These are phyloP conservation scores for Aspergillus quadricinctus DNA, from an alignment of 2,329 filamentous ascomycete genomes.

Conservation along the genomic window DNA sequence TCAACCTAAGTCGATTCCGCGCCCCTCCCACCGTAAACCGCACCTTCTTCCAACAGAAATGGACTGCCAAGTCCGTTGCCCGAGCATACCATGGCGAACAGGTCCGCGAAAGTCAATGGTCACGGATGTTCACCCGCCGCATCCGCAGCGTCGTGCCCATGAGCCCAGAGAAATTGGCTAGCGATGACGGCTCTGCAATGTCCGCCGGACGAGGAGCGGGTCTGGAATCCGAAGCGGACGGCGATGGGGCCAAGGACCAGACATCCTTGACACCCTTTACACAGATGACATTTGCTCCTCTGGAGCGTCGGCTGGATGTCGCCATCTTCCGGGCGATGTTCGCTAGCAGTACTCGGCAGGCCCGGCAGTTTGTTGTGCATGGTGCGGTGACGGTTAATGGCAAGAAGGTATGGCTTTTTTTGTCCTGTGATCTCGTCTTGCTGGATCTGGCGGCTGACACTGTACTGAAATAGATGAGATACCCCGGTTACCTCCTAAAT, in stretches of 20 bases:
- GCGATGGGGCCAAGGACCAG: slow-evolving; percentile 8
- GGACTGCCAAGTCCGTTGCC: slow-evolving; percentile 77
- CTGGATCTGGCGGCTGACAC: slow-evolving; percentile 5
- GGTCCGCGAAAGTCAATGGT: slow-evolving; percentile 88
- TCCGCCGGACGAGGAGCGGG: slow-evolving; percentile 82
- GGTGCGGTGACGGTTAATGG: slow-evolving; percentile 94
- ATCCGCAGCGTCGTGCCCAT: slow-evolving; percentile 82
- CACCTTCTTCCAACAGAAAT: slow-evolving; percentile 99
- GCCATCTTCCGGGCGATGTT: slow-evolving; percentile 92
- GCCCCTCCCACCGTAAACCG: slow-evolving; percentile 42
- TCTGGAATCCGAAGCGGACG: slow-evolving; percentile 32
- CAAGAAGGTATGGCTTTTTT: slow-evolving; percentile 69
- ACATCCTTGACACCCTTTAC: slow-evolving; percentile 69
- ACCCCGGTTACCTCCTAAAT: slow-evolving; percentile 90
- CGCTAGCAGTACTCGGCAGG: slow-evolving; percentile 87
- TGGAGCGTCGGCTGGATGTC: slow-evolving; percentile 89
- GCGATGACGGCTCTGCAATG: slow-evolving; percentile 74
- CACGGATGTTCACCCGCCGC: slow-evolving; percentile 81
- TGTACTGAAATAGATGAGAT: slow-evolving; percentile 65
- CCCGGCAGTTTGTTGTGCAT: slow-evolving; percentile 89
- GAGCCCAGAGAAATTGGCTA: slow-evolving; percentile 73
- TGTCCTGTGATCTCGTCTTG: neutral
- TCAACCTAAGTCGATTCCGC: slow-evolving; percentile 66
- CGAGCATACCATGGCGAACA: slow-evolving; percentile 94
- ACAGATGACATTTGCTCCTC: slow-evolving; percentile 90